These are phyloP conservation scores for Leccinum angustisporum DNA, from an alignment of 1,284 basidiomycete genomes.

Conservation along the genomic window DNA sequence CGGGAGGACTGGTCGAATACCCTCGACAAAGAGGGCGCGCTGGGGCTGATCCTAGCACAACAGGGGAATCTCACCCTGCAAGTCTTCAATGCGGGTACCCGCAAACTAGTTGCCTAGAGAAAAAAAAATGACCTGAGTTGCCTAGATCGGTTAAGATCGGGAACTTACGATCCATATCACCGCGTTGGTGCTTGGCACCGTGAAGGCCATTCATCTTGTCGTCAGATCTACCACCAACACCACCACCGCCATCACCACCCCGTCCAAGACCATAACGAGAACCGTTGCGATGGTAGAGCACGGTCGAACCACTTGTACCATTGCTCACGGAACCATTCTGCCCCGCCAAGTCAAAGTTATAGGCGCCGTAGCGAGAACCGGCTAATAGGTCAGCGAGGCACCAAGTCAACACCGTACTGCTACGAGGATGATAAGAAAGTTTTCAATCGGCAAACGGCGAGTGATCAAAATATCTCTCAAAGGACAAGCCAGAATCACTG, in stretches of 20 bases:
- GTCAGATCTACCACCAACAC: conserved; percentile 42
- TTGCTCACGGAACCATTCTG: conserved; percentile 43
- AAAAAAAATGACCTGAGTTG: conserved; percentile 7
- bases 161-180: conserved; percentile 90
- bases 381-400: conserved; percentile 53
- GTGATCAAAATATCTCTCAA: conserved; percentile 43
- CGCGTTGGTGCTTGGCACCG: conserved; percentile 90
- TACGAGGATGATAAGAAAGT: conserved; percentile 23
- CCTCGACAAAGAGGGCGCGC: conserved; percentile 84
- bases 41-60: conserved; percentile 99
- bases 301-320: conserved; percentile 69
- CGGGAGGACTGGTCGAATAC: conserved; percentile 94
- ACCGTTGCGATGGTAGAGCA: conserved; percentile 77
- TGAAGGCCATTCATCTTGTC: conserved; percentile 85
- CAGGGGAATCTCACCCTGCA: conserved; percentile 90
- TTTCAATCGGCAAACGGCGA: not conserved
- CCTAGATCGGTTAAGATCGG: conserved; percentile 20
- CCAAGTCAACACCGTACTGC: conserved; percentile 60
- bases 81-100: conserved; percentile 91
- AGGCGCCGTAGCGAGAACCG: conserved; percentile 57
- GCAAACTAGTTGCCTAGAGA: conserved; percentile 87
- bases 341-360: conserved; percentile 55
- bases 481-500: conserved; percentile 55
- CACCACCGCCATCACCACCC: conserved; percentile 24
- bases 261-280: conserved; percentile 72